These are phyloP conservation scores for Erythrobasidium yunnanense DNA, from an alignment of 768 basidiomycete genomes.

Conservation along the genomic window DNA sequence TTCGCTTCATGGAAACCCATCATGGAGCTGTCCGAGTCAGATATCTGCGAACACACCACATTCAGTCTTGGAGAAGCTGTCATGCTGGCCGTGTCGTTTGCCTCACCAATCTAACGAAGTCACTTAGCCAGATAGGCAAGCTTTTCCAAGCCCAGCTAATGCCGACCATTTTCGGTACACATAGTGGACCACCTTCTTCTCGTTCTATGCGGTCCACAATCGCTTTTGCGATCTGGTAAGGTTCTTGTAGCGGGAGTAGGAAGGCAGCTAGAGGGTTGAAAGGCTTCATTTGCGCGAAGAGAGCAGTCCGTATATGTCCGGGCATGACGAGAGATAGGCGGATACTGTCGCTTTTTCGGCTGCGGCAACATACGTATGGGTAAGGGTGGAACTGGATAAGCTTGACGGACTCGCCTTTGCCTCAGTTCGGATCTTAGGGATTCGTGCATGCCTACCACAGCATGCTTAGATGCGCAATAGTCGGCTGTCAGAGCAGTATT, in stretches of 20 bases:
- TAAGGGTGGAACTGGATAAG: too few relatives aligned
- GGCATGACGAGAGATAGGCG: slow-evolving; percentile 80
- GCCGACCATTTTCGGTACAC: slow-evolving; percentile 53
- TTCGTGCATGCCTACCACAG: slow-evolving; percentile 67
- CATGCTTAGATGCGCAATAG: slow-evolving; percentile 87
- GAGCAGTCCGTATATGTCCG: slow-evolving; percentile 63
- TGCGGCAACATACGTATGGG: too few relatives aligned
- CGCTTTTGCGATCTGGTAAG: slow-evolving; percentile 64
- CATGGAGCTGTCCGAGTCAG: too few relatives aligned
- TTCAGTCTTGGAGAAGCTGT: too few relatives aligned
- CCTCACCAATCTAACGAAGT: slow-evolving; percentile 19
- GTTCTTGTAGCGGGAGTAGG: slow-evolving; percentile 61
- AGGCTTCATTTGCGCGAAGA: slow-evolving; percentile 60
- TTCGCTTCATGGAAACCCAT: too few relatives aligned
- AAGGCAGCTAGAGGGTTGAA: slow-evolving; percentile 53
- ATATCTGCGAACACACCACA: too few relatives aligned
- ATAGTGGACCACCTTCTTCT: slow-evolving; percentile 9
- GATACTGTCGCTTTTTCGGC: too few relatives aligned
- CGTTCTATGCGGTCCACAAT: slow-evolving; percentile 51
- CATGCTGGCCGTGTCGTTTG: too few relatives aligned
- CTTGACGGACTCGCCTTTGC: too few relatives aligned
- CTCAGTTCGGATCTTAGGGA: slow-evolving; percentile 80
- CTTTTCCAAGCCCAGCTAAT: slow-evolving; percentile 28
- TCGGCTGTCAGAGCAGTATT: slow-evolving; percentile 50
- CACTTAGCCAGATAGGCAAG: slow-evolving; percentile 30